Conservation (phyloP, 495 filamentous ascomycete species). For the Paragyromitra xinjiangensis region DNA sequence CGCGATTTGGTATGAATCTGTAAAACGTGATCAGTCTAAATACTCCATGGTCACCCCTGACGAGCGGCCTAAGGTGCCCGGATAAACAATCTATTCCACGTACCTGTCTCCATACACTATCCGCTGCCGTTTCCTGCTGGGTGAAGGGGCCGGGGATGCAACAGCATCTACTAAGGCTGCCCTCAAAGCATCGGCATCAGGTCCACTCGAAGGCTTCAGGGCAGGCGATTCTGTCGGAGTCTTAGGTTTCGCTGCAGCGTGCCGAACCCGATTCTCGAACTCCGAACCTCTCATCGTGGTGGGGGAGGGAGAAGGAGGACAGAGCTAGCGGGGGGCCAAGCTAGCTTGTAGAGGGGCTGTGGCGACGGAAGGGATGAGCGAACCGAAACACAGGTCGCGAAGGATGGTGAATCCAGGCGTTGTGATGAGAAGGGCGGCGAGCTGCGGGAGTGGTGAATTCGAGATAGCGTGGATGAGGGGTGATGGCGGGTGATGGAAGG, state of each 20-base stretch:
- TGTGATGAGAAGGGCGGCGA: conserved; percentile 9
- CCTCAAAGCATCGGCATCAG: conserved; percentile 55
- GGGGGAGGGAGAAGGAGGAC: conserved; percentile 31
- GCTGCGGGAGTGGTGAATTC: conserved; percentile 32
- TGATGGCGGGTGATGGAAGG: conserved; percentile 50
- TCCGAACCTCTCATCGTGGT: conserved; percentile 55
- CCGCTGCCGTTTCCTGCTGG: conserved; percentile 57
- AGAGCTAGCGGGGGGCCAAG: conserved; percentile 52
- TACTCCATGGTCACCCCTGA: conserved; percentile 10
- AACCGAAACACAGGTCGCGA: conserved; percentile 19
- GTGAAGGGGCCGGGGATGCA: conserved; percentile 56
- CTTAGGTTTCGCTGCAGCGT: conserved; percentile 55
- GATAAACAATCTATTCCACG: conserved; percentile 14
- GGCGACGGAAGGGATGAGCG: conserved; percentile 35
- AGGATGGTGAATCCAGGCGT: conserved; percentile 17
- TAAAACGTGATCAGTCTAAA: conserved; percentile 31
- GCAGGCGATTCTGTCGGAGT: conserved; percentile 55
- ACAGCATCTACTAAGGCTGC: conserved; percentile 55
- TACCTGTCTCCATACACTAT: conserved; percentile 58
- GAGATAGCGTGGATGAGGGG: conserved; percentile 52
- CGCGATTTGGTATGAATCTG: conserved; percentile 94
- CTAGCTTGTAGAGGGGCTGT: conserved; percentile 51
- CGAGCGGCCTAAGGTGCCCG: conserved; percentile 2
- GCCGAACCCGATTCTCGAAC: conserved; percentile 57
- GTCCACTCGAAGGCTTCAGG: conserved; percentile 47